Conservation (phyloP, 2,329 filamentous ascomycete species). For the Magnaporthiopsis incrustans region DNA sequence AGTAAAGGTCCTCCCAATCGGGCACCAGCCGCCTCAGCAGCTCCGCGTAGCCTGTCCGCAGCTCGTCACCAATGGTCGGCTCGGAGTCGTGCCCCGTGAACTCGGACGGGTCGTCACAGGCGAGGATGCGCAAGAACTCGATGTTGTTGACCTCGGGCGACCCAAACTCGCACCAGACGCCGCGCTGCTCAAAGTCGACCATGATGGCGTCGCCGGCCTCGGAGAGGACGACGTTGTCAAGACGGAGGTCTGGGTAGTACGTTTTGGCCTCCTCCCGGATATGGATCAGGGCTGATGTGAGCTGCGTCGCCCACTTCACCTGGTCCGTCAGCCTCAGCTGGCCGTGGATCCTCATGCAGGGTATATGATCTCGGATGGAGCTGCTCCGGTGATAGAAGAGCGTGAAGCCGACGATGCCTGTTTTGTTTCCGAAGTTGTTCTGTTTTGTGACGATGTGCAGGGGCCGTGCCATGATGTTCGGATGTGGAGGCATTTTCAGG, state of each 20-base stretch:
- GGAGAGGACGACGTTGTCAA: slow-evolving; percentile 51
- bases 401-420: slow-evolving; percentile 48
- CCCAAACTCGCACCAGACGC: slow-evolving; percentile 55
- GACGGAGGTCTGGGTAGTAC: slow-evolving; percentile 51
- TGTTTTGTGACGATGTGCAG: slow-evolving; percentile 47
- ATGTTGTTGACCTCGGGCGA: slow-evolving; percentile 52
- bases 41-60: slow-evolving; percentile 31
- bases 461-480: slow-evolving; percentile 43
- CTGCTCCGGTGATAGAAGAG: slow-evolving; percentile 46
- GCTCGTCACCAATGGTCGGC: slow-evolving; percentile 25
- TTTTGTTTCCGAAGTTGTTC: slow-evolving; percentile 47
- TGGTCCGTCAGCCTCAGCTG: slow-evolving; percentile 35
- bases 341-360: slow-evolving; percentile 38
- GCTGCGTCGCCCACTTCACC: slow-evolving; percentile 45
- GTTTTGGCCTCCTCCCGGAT: slow-evolving; percentile 34
- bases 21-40: slow-evolving; percentile 37
- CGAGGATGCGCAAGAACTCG: slow-evolving; percentile 48
- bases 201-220: slow-evolving; percentile 39
- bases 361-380: slow-evolving; percentile 46
- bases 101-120: slow-evolving; percentile 31
- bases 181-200: slow-evolving; percentile 56
- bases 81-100: slow-evolving; percentile 24
- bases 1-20: slow-evolving; percentile 25
- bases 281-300: slow-evolving; percentile 43
- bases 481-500: slow-evolving; percentile 40